Base-by-base conservation (phyloP, 169 alveolate genomes). In the Cryptosporidium viatorum region DNA sequence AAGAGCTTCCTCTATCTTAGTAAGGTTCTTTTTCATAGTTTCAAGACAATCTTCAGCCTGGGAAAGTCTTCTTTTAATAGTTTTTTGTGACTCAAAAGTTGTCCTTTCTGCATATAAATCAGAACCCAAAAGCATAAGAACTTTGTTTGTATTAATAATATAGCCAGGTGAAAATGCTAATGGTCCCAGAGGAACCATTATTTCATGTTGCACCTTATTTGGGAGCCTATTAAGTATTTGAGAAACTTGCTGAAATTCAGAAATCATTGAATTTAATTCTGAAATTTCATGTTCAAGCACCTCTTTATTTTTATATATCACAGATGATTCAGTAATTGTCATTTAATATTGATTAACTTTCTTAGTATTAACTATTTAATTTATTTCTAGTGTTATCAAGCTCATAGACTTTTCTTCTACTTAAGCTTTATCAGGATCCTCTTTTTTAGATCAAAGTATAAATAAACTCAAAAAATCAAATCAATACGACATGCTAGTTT, bases 111-210 rank as follows among this genome's bases (percentile, higher is more conserved):
- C 74, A 65, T 60, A 80, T 43, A 80, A 41, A 41, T 80, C 89
- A 8, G 80, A 29, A 31, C 89, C 89, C 26, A 80, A 67, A 39
- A 33, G 89, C 75, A 80, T 80, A 3, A 80, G 48, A 26, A 80
- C 75, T 31, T 80, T 59, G 67, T 80, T 80, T 16, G 89, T 80
- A 45, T 80, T 80, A 23, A 65, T 35, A 8, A 80, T 80, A 35
- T 80, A 65, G 3, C 89, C 89, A 3, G 68, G 67, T 1, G 75
- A 35, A 80, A 80, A 80, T 48, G 89, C 89, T 16, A 80, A 43
- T 5, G 89, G 89, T 9, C 89, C 89, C 52, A 80, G 23, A 14
- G 89, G 89, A 18, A 80, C 89, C 89, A 80, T 80, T 26, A 80
- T 59, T 62, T 80, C 89, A 48, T 80, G 89, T 41, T 80, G 80